A percentile compares a stretch with the other conserved stretches of the same genome.
Conservation (phyloP, 345 rosid genomes). For the Populus tremula region DNA sequence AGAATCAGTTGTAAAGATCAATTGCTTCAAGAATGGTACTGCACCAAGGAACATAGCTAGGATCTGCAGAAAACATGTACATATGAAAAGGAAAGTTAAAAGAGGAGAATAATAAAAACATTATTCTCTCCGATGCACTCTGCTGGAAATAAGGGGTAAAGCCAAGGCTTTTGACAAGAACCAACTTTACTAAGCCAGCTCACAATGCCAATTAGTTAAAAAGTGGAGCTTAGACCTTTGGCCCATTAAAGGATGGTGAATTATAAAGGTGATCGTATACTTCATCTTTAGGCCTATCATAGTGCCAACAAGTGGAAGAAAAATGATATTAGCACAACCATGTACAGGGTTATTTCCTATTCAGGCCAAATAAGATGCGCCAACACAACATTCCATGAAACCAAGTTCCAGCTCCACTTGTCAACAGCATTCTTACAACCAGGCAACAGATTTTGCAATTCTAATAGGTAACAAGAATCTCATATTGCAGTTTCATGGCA, state of each 20-base stretch:
- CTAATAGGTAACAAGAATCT: not conserved
- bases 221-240: not conserved
- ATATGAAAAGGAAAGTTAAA: not conserved
- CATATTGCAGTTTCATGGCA: not conserved
- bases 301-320: not conserved
- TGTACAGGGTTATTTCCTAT: not conserved
- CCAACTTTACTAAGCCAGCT: not conserved
- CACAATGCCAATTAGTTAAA: not conserved
- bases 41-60: constrained; percentile 84
- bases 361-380: not conserved
- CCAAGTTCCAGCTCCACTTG: not conserved
- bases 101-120: not conserved
- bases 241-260: not conserved
- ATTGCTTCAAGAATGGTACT: constrained; percentile 62
- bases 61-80: constrained; percentile 45
- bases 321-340: not conserved
- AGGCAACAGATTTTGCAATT: not conserved
- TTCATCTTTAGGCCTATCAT: not conserved
- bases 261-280: not conserved
- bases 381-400: constrained; percentile 2
- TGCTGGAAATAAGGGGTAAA: not conserved
- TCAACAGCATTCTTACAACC: not conserved
- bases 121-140: not conserved
- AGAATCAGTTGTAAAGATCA: constrained; percentile 81
- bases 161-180: not conserved